Percentiles rank a stretch among this genome's conserved stretches.
Conservation (phyloP, 371 early-diverging fungal genomes). For the Mortierella sp. region DNA sequence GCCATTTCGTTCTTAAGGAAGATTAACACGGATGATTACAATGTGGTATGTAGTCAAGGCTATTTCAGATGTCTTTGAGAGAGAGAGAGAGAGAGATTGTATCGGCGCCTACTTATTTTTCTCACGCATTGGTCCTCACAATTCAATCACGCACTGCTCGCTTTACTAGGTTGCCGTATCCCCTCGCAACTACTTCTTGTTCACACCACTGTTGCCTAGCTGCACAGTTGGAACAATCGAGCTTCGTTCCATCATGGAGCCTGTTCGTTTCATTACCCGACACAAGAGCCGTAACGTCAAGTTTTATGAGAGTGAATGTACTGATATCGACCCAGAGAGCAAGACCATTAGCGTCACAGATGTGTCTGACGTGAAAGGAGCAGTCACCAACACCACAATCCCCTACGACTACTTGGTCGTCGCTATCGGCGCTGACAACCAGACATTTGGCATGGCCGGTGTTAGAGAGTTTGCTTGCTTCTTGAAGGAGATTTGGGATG, state of each 20-base stretch:
- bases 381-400: constrained; percentile 67
- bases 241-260: constrained; percentile 87
- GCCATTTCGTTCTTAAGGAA: constrained; percentile 84
- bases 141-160: constrained; percentile 1
- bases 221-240: constrained; percentile 91
- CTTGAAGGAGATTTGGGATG: constrained; percentile 92
- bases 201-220: constrained; percentile 91
- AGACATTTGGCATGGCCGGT: constrained; percentile 91
- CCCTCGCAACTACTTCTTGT: constrained; percentile 94
- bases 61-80: no score
- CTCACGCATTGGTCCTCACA: constrained; percentile 30
- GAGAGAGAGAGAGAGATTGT: no score
- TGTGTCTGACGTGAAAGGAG: constrained; percentile 79
- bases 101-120: background rate
- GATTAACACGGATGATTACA: constrained; percentile 82
- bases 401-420: constrained; percentile 92
- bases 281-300: constrained; percentile 86
- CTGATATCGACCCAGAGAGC: constrained; percentile 81
- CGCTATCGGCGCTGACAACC: constrained; percentile 90
- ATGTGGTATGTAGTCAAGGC: constrained; percentile 68
- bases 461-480: constrained; percentile 90
- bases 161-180: constrained; percentile 74
- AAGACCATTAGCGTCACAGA: constrained; percentile 83
- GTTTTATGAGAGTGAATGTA: constrained; percentile 91
- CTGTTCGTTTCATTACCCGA: constrained; percentile 88